Percentiles rank a stretch among this genome's conserved stretches.
Evolutionary conservation across 2,329 filamentous ascomycete species (phyloP).

Genomic region (Fusarium palustre): DNA sequence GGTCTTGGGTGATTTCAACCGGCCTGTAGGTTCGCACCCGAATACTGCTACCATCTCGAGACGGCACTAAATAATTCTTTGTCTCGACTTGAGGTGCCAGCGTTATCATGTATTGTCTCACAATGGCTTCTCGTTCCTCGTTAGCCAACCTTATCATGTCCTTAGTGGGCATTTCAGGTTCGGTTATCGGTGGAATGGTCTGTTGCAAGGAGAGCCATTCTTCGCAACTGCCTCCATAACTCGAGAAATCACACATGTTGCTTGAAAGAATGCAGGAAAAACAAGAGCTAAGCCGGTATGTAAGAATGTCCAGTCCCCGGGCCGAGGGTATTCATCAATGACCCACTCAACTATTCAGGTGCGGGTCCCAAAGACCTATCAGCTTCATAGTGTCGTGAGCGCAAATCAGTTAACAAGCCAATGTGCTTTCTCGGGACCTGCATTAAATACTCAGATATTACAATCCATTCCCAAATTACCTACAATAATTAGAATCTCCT

Average conservation of each 20-base stretch:
- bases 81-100: background rate
- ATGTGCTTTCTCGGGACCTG: background rate
- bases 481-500: background rate
- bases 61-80: background rate
- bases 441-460: too few species aligned
- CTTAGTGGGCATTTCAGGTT: background rate
- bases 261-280: rapidly evolving
- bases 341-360: background rate
- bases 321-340: background rate
- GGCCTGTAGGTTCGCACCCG: background rate
- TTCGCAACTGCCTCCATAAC: background rate
- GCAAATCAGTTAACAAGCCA: background rate
- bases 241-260: slow-evolving; percentile 2
- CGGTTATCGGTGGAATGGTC: background rate
- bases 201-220: slow-evolving; percentile 11
- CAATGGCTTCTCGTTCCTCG: slow-evolving; percentile 10
- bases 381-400: background rate
- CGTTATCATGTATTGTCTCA: background rate
- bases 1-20: rapidly evolving
- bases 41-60: background rate
- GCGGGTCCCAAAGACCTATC: background rate
- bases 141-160: background rate
- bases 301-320: background rate
- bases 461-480: background rate
- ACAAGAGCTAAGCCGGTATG: too few species aligned